phyloP scores from a whole-genome alignment of 805 yeast genomes.

The Pichia rugopelliculosa region DNA sequence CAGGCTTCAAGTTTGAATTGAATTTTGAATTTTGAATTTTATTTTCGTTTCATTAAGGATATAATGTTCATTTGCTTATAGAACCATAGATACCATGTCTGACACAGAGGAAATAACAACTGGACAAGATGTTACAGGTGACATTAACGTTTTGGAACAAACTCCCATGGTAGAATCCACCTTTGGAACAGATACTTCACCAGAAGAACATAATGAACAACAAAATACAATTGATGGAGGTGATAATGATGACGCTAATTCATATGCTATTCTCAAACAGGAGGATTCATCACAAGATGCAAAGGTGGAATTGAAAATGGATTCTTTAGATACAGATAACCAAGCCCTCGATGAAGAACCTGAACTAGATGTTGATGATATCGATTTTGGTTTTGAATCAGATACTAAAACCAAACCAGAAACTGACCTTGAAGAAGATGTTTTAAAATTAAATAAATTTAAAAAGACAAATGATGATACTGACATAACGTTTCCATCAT shows the following conservation, averaged over 20 bases:
- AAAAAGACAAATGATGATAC: slow-evolving; percentile 6
- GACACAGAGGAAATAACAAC: not conserved
- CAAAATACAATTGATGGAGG: too few relatives aligned
- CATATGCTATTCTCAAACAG: too few relatives aligned
- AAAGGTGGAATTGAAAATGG: not conserved
- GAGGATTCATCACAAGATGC: not conserved
- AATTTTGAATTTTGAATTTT: too few relatives aligned
- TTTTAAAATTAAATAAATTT: slow-evolving; percentile 13
- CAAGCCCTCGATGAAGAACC: slow-evolving; percentile 7
- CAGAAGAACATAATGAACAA: not conserved
- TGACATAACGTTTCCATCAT: not conserved
- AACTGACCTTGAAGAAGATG: slow-evolving; percentile 17
- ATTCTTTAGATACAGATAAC: not conserved
- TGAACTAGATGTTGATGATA: not conserved
- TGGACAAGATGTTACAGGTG: not conserved
- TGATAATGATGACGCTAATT: too few relatives aligned
- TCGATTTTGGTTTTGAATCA: not conserved
- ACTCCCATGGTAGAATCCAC: not conserved
- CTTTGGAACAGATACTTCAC: not conserved
- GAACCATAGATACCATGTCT: too few relatives aligned
- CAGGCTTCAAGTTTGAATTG: not conserved
- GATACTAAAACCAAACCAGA: slow-evolving; percentile 14
- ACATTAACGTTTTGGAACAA: not conserved
- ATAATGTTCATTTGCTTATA: too few relatives aligned
- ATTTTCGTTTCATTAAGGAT: too few relatives aligned